Evolutionary conservation across 306 rosid genomes (phyloP).

Genomic region (Cucumis cinereus): DNA sequence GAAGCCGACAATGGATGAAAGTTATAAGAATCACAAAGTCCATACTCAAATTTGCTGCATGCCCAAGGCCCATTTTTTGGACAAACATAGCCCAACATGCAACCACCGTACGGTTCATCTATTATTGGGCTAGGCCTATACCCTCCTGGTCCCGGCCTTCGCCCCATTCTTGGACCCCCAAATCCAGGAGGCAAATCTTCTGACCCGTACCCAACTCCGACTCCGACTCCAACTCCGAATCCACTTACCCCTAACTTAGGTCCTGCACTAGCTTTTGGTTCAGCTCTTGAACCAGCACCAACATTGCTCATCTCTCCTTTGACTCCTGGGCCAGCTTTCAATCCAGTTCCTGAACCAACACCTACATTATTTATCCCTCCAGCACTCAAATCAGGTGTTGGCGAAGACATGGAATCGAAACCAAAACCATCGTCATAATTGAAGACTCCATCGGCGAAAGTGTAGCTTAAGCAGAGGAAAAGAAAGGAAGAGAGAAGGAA

Average conservation of each 20-base stretch:
- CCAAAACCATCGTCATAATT: not conserved
- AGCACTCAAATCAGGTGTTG: too few relatives aligned
- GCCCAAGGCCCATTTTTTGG: not conserved
- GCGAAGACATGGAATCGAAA: not conserved
- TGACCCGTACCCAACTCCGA: not conserved
- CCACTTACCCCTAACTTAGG: too few relatives aligned
- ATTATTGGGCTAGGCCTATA: not conserved
- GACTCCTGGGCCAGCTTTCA: not conserved
- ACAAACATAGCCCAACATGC: not conserved
- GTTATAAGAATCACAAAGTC: not conserved
- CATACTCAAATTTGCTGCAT: not conserved
- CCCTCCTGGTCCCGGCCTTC: too few relatives aligned
- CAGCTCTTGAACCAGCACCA: not conserved
- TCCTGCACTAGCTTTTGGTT: too few relatives aligned
- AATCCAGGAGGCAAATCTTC: not conserved
- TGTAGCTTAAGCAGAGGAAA: not conserved
- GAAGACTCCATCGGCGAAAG: not conserved
- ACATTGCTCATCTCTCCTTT: not conserved
- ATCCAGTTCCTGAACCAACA: not conserved
- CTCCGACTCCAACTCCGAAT: not conserved
- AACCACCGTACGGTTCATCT: not conserved
- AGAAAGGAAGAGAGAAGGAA: not conserved
- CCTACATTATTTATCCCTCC: not conserved
- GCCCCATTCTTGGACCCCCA: not conserved
- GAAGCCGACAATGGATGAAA: not conserved